These are phyloP conservation scores for Fistulifera solaris DNA, from an alignment of 108 stramenopile genomes.

Conservation along the genomic window DNA sequence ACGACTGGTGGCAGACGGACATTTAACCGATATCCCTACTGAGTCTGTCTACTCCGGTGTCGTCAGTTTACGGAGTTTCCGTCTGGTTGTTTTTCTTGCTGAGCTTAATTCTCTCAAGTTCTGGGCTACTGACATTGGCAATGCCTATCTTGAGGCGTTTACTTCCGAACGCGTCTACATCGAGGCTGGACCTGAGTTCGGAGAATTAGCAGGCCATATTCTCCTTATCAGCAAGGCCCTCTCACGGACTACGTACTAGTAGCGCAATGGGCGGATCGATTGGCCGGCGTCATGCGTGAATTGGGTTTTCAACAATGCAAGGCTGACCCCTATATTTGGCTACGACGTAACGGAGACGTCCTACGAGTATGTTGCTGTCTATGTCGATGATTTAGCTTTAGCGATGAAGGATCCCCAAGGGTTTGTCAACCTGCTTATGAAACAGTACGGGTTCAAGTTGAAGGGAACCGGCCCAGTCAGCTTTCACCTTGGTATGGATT, in stretches of 20 bases:
- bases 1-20: conserved; percentile 22
- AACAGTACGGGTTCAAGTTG: conserved; percentile 3
- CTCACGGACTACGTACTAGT: conserved; percentile 14
- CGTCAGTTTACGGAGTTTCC: conserved; percentile 14
- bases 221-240: conserved; percentile 13
- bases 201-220: conserved; percentile 6
- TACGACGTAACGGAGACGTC: conserved; percentile 1
- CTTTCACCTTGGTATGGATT: conserved; percentile 9
- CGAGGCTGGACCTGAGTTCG: conserved; percentile 19
- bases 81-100: conserved; percentile 7
- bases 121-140: conserved; percentile 16
- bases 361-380: conserved; percentile 7
- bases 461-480: neutral
- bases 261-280: neutral
- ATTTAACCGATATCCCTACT: conserved; percentile 19
- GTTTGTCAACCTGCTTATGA: conserved; percentile 2
- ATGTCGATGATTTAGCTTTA: conserved; percentile 5
- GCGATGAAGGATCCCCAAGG: conserved; percentile 14
- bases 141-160: conserved; percentile 13
- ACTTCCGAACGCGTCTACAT: conserved; percentile 15
- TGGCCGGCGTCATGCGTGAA: conserved; percentile 14
- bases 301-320: conserved; percentile 24
- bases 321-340: conserved; percentile 31
- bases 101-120: conserved; percentile 10
- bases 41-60: conserved; percentile 25